Percentiles rank a stretch among this genome's conserved stretches.
Evolutionary conservation across 2,329 filamentous ascomycete species (phyloP).

Genomic region (Trichoderma atroviride): DNA sequence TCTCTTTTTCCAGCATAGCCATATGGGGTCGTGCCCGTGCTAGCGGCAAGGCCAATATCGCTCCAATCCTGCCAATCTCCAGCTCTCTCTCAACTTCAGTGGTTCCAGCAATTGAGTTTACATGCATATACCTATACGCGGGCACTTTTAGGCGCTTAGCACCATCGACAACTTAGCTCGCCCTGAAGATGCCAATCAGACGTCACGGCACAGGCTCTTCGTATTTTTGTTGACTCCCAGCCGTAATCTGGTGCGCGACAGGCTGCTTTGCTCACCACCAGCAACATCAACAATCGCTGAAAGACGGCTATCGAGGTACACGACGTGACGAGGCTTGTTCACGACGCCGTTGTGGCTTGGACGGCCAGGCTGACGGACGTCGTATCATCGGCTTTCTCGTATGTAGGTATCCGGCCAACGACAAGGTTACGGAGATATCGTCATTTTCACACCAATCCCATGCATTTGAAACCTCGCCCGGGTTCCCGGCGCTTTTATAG

Average conservation of each 20-base stretch:
- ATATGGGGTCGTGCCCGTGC: not conserved
- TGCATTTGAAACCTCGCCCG: not conserved
- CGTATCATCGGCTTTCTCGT: not conserved
- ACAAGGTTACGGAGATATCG: not conserved
- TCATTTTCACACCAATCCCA: not conserved
- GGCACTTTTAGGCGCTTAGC: not conserved
- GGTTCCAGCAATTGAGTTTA: constrained; percentile 7
- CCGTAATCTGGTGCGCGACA: not conserved
- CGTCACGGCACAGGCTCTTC: not conserved
- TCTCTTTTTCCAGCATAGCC: constrained; percentile 17
- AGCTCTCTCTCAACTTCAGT: not conserved
- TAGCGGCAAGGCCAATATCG: not conserved
- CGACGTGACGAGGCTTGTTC: constrained; percentile 3
- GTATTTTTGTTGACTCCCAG: constrained; percentile 15
- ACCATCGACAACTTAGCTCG: constrained; percentile 2
- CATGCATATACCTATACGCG: constrained; percentile 11
- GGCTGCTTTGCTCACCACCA: not conserved
- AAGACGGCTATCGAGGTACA: not conserved
- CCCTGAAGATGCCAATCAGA: not conserved
- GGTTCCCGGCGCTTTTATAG: not conserved
- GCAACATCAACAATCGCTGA: not conserved
- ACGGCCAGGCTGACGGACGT: constrained; percentile 3
- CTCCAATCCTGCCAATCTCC: not conserved
- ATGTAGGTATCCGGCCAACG: not conserved
- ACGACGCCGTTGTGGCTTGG: constrained; percentile 22